Conservation (phyloP, 495 filamentous ascomycete species). For the Aspergillus hancockii region DNA sequence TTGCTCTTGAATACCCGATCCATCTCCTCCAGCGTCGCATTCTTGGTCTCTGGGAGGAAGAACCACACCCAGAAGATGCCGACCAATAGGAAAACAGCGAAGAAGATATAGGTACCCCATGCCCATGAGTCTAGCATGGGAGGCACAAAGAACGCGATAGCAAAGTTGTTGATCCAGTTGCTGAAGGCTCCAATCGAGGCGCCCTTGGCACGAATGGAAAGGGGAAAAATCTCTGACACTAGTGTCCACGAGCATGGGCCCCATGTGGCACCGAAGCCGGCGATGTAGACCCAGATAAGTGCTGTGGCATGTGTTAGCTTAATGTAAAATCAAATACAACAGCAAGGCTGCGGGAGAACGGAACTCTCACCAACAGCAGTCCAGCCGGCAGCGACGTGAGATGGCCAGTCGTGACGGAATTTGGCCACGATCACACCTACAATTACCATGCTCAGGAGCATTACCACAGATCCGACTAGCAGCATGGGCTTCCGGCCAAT, state of each 20-base stretch:
- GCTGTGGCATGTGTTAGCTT: slow-evolving; percentile 6
- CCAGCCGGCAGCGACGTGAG: slow-evolving; percentile 42
- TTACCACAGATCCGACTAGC: slow-evolving; percentile 59
- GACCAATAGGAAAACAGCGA: slow-evolving; percentile 33
- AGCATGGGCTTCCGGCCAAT: slow-evolving; percentile 76
- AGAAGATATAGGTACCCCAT: slow-evolving; percentile 53
- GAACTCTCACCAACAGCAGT: slow-evolving; percentile 30
- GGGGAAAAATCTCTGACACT: slow-evolving; percentile 43
- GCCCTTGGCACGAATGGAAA: slow-evolving; percentile 47
- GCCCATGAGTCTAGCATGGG: slow-evolving; percentile 47
- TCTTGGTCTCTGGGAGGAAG: slow-evolving; percentile 58
- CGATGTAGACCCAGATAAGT: slow-evolving; percentile 37
- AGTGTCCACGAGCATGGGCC: slow-evolving; percentile 31
- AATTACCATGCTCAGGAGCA: slow-evolving; percentile 45
- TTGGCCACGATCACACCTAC: slow-evolving; percentile 47
- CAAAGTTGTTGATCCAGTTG: slow-evolving; percentile 53
- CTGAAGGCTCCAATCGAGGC: slow-evolving; percentile 42
- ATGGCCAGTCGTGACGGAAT: slow-evolving; percentile 34
- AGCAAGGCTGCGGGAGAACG: neutral
- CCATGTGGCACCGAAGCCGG: slow-evolving; percentile 70
- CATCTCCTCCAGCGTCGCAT: slow-evolving; percentile 70
- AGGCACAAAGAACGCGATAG: slow-evolving; percentile 49
- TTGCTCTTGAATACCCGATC: slow-evolving; percentile 47
- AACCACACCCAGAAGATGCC: slow-evolving; percentile 47
- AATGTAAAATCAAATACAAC: neutral